A percentile compares a stretch with the other conserved stretches of the same genome.
These are phyloP conservation scores for Metarhizium robertsii DNA, from an alignment of 2,329 filamentous ascomycete genomes.

Conservation along the genomic window DNA sequence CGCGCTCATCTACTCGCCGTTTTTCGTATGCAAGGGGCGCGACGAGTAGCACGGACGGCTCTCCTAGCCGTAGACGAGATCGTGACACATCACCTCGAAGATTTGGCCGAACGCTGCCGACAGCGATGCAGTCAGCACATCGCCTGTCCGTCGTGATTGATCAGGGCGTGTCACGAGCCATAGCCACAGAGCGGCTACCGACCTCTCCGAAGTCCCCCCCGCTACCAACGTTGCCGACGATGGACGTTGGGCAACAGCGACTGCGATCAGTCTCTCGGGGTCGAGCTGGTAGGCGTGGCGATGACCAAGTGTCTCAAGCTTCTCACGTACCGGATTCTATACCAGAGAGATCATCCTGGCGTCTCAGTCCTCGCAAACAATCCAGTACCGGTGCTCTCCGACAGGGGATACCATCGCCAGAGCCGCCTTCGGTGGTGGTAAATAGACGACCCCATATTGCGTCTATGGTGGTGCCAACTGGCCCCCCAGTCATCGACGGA, in stretches of 20 bases:
- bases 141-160: conserved; percentile 47
- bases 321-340: not conserved
- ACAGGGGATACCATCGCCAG: not conserved
- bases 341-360: not conserved
- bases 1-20: conserved; percentile 34
- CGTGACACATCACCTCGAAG: not conserved
- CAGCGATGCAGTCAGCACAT: conserved; percentile 36
- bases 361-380: conserved; percentile 2
- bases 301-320: not conserved
- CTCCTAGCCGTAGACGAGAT: conserved; percentile 4
- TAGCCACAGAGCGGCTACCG: conserved; percentile 2
- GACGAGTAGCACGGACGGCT: conserved; percentile 7
- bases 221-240: not conserved
- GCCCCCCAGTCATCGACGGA: not conserved
- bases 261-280: conserved; percentile 1
- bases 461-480: not conserved
- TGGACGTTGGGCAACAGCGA: not conserved
- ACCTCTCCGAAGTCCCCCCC: not conserved
- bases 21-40: conserved; percentile 31
- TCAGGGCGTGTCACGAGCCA: conserved; percentile 16
- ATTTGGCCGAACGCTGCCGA: conserved; percentile 30
- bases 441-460: conserved; percentile 4
- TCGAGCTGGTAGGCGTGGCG: not conserved
- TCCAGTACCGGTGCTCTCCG: conserved; percentile 3
- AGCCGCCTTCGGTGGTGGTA: not conserved